Percentiles rank a stretch among this genome's conserved stretches.
Evolutionary conservation across 2,329 filamentous ascomycete species (phyloP).

Genomic region (Whalleya microplaca): DNA sequence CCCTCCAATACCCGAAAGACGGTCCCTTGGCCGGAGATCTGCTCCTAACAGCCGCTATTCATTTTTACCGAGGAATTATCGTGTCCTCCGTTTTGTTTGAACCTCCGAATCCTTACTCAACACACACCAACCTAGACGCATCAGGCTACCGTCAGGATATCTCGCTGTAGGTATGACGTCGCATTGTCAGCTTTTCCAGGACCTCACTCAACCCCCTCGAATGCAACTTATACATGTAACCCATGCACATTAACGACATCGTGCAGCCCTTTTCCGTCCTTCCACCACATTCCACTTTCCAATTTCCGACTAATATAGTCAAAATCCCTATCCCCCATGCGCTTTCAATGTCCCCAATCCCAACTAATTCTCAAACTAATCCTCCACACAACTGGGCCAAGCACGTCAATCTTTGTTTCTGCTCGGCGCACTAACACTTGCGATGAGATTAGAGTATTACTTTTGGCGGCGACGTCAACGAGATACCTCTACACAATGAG

Average conservation of each 20-base stretch:
- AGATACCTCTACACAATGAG: slow-evolving; percentile 12
- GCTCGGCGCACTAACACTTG: slow-evolving; percentile 16
- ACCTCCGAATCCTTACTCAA: too few relatives aligned
- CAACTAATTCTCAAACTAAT: slow-evolving; percentile 1
- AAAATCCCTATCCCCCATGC: background rate
- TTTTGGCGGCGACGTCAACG: slow-evolving; percentile 7
- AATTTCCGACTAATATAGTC: slow-evolving; percentile 4
- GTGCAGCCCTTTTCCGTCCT: slow-evolving; percentile 11
- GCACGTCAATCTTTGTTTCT: background rate
- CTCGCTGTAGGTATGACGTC: slow-evolving; percentile 34
- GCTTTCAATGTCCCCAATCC: slow-evolving; percentile 4
- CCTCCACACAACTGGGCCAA: background rate
- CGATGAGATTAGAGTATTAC: slow-evolving; percentile 4
- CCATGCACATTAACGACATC: slow-evolving; percentile 14
- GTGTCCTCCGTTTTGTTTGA: background rate
- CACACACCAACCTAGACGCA: background rate
- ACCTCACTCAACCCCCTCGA: slow-evolving; percentile 20
- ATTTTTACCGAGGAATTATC: background rate
- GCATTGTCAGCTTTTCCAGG: slow-evolving; percentile 16
- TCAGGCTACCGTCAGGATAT: background rate
- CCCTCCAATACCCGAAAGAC: background rate
- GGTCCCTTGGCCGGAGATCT: background rate
- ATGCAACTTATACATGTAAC: background rate
- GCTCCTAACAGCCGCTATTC: background rate
- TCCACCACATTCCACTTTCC: background rate